These are phyloP conservation scores for Telopea speciosissima DNA, from an alignment of 177 flowering plant species.

Conservation along the genomic window DNA sequence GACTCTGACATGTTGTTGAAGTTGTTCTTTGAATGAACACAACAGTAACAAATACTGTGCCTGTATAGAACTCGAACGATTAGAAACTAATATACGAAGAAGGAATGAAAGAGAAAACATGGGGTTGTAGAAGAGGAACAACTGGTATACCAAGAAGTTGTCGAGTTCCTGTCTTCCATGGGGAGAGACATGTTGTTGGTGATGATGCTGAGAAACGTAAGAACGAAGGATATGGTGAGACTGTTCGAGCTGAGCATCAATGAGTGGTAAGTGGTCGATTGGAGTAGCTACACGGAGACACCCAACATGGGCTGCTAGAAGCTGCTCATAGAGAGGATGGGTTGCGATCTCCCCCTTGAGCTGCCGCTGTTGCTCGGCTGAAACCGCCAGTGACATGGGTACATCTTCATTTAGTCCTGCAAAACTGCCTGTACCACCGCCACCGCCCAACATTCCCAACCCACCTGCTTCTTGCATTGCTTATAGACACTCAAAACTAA, in stretches of 20 bases:
- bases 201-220: conserved; percentile 40
- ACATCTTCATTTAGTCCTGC: conserved; percentile 24
- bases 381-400: conserved; percentile 9
- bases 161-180: conserved; percentile 82
- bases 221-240: conserved; percentile 63
- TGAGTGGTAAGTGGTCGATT: conserved; percentile 73
- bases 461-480: conserved; percentile 39
- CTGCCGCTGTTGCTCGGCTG: conserved; percentile 31
- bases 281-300: conserved; percentile 92
- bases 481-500: background rate
- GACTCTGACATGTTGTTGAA: conserved; percentile 85
- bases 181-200: conserved; percentile 34
- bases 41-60: conserved; percentile 66
- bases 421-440: conserved; percentile 15
- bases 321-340: conserved; percentile 84
- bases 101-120: background rate
- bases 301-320: conserved; percentile 73
- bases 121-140: background rate
- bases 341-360: conserved; percentile 73
- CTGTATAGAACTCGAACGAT: conserved; percentile 23
- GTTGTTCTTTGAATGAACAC: conserved; percentile 82
- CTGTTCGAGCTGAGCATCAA: conserved; percentile 79
- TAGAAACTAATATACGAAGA: background rate
- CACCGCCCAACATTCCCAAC: conserved; percentile 34
- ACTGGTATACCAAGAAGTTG: conserved; percentile 67